phyloP scores from a whole-genome alignment of 1,139 yeast genomes.

The Neolecta irregularis region DNA sequence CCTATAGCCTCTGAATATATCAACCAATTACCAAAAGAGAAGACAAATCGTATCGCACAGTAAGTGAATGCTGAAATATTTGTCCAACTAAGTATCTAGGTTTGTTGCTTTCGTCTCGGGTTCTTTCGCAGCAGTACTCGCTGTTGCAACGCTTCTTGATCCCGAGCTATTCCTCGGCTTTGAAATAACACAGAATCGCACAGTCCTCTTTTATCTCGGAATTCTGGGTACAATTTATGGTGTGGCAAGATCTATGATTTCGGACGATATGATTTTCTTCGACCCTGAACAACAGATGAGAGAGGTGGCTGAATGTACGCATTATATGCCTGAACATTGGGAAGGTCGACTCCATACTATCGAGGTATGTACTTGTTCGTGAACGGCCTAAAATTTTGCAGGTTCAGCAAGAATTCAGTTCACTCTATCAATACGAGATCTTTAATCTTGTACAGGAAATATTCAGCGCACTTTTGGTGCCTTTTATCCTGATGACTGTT shows the following conservation, averaged over 20 bases:
- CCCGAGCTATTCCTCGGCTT: slow-evolving; percentile 84
- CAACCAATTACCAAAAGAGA: slow-evolving; percentile 83
- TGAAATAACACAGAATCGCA: slow-evolving; percentile 66
- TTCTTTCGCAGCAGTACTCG: slow-evolving; percentile 76
- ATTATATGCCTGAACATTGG: slow-evolving; percentile 79
- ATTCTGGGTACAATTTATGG: slow-evolving; percentile 76
- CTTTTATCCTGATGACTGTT: slow-evolving; percentile 79
- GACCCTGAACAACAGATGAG: slow-evolving; percentile 79
- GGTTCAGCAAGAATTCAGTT: slow-evolving; percentile 58
- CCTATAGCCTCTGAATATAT: slow-evolving; percentile 71
- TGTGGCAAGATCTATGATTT: slow-evolving; percentile 44
- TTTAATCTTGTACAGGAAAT: slow-evolving; percentile 63
- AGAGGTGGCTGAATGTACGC: slow-evolving; percentile 73
- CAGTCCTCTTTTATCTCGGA: slow-evolving; percentile 76
- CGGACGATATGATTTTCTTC: slow-evolving; percentile 50
- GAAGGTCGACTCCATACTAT: slow-evolving; percentile 69
- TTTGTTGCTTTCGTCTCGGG: slow-evolving; percentile 71
- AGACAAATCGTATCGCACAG: slow-evolving; percentile 36
- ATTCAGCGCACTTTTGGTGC: slow-evolving; percentile 66
- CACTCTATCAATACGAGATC: slow-evolving; percentile 57
- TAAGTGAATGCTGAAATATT: not conserved
- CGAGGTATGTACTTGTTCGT: too few relatives aligned
- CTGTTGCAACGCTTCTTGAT: slow-evolving; percentile 69
- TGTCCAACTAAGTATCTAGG: slow-evolving; percentile 28
- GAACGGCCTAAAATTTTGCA: too few relatives aligned